A percentile compares a stretch with the other conserved stretches of the same genome.
Conservation (phyloP, 169 alveolate genomes). For the Perkinsus chesapeaki region DNA sequence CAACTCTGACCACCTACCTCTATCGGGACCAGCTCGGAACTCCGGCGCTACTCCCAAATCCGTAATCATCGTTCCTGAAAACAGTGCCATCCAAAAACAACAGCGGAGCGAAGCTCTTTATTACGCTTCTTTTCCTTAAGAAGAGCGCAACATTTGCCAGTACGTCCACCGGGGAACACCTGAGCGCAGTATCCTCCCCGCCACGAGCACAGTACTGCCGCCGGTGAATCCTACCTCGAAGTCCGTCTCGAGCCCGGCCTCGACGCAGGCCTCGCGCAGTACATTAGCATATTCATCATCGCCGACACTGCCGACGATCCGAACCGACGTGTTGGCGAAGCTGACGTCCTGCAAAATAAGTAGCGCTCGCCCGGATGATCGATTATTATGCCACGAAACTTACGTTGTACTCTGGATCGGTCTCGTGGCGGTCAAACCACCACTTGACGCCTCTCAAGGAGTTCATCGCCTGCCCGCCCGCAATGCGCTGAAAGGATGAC, state of each 20-base stretch:
- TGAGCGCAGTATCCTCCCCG: neutral
- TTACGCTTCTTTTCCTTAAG: neutral
- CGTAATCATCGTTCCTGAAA: neutral
- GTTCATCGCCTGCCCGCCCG: slow-evolving; percentile 2
- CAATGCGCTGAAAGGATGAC: neutral
- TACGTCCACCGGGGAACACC: neutral
- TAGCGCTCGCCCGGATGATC: neutral
- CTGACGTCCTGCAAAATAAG: neutral
- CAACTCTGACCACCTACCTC: neutral
- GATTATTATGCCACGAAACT: neutral
- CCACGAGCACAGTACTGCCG: neutral
- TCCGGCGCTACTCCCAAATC: neutral
- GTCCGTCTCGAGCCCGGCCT: neutral
- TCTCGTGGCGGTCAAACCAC: neutral
- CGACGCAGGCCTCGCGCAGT: neutral
- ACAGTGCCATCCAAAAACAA: neutral
- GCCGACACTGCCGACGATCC: neutral
- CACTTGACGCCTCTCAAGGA: neutral
- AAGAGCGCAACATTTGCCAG: neutral
- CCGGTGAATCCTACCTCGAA: neutral
- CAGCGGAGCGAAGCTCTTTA: neutral
- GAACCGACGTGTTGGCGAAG: slow-evolving; percentile 1
- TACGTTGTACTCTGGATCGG: neutral
- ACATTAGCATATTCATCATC: neutral
- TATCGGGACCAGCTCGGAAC: neutral